Percentiles rank a stretch among this genome's conserved stretches.
These are phyloP conservation scores for Wickerhamomyces alni DNA, from an alignment of 805 yeast species.

Conservation along the genomic window DNA sequence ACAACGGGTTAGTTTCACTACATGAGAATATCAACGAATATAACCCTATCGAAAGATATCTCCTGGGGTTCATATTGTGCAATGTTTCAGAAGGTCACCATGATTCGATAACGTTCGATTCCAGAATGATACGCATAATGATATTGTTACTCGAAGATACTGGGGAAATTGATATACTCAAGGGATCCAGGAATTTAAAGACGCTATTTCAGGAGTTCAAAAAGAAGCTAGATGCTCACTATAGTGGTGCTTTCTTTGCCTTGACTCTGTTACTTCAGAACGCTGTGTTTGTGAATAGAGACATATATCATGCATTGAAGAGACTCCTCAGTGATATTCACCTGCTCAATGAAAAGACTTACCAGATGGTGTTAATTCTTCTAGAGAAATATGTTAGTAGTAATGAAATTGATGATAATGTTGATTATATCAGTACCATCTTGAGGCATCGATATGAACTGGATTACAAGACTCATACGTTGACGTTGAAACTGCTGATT, in stretches of 20 bases:
- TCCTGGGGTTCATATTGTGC: conserved; percentile 14
- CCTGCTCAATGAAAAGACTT: conserved; percentile 2
- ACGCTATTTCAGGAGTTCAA: conserved; percentile 8
- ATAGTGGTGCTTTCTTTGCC: conserved; percentile 10
- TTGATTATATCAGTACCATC: background rate
- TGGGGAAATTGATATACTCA: background rate
- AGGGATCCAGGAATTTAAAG: conserved; percentile 4
- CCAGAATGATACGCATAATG: conserved; percentile 1
- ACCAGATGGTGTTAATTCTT: conserved; percentile 11
- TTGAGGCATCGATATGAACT: background rate
- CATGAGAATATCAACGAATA: conserved; percentile 2
- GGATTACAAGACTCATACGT: background rate
- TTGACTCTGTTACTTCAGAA: conserved; percentile 13
- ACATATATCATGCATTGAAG: background rate
- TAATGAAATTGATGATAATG: background rate
- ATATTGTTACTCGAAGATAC: background rate
- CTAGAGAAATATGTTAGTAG: conserved; percentile 8
- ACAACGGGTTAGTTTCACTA: conserved; percentile 10
- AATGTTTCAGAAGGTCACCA: conserved; percentile 6
- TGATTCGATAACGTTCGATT: background rate
- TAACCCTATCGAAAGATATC: conserved; percentile 2
- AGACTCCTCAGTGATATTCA: background rate
- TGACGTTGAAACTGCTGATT: conserved; percentile 14
- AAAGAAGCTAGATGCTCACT: conserved; percentile 1
- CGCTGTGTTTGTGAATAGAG: background rate